Evolutionary conservation across 1,284 basidiomycete genomes (phyloP), one percentile per base, ranked within the genome.

Genomic region (Marasmius sp.): DNA sequence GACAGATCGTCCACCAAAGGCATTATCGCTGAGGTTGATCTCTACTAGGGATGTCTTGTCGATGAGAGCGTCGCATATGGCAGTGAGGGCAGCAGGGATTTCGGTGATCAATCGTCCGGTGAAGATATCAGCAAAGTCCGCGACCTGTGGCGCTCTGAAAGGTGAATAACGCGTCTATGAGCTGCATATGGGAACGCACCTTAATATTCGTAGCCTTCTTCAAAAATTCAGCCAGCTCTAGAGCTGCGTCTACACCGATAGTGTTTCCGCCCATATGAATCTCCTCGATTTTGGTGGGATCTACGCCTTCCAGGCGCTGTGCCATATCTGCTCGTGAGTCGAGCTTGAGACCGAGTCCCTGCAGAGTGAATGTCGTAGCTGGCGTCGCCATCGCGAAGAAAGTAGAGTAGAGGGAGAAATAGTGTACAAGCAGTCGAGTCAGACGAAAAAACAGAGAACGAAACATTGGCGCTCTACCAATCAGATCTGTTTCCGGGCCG

Each of bases 41-140:
- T 95, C 93, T 57, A 92, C 82, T 37, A 99, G 89, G 9, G 88
- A 85, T 7, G 87, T 83, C 72, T 94, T 92, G 68, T 88, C 82
- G 66, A 88, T 88, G 61, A 99, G 86, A 14, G 94, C 88, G 70
- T 94, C 86, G 75, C 95, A 98, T 68, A 99, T 86, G 37, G 94
- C 91, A 43, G 88, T 85, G 50, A 99, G 87, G 2, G 97, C 93
- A 68, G 82, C 86, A 4, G 97, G 97, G 72, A 99, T 98, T 77
- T 99, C 97, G 64, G 88, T 85, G 79, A 98, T 98, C 68, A 98
- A 85, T 63, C 97, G 91, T 56, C 96, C 94, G 10, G 97, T 98
- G 79, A 99, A 99, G 77, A 99, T 97, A 79, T 98, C 97, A 53
- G 95, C 93, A 68, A 98, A 93, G 80, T 98, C 91, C 67, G 95